Conservation (phyloP, 768 basidiomycete species). For the Termitomyces sp. region DNA sequence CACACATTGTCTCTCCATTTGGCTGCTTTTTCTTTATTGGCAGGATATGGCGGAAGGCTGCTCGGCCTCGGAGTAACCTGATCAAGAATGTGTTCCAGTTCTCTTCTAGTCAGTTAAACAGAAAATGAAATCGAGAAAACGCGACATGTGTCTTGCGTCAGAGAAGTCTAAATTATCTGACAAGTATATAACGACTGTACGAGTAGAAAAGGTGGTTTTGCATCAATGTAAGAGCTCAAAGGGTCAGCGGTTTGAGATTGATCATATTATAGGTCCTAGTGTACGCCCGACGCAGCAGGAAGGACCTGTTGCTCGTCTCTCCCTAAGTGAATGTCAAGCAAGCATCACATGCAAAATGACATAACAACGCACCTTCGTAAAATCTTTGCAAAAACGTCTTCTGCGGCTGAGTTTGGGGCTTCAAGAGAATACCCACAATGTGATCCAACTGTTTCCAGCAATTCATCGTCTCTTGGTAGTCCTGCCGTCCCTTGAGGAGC, state of each 20-base stretch:
- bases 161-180: not conserved
- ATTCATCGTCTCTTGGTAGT: conserved; percentile 94
- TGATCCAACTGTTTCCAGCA: conserved; percentile 89
- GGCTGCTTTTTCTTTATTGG: not conserved
- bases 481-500: conserved; percentile 76
- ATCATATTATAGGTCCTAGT: conserved; percentile 1
- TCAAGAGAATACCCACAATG: conserved; percentile 63
- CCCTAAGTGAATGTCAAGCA: conserved; percentile 33
- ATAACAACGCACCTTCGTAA: conserved; percentile 58
- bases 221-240: not conserved
- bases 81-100: not conserved
- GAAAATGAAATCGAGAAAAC: not conserved
- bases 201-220: not conserved
- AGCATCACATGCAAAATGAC: not conserved
- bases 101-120: not conserved
- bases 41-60: not conserved
- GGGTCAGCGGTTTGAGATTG: not conserved
- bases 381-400: conserved; percentile 80
- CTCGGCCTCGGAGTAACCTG: not conserved
- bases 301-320: conserved; percentile 68
- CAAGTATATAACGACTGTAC: not conserved
- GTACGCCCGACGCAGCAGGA: conserved; percentile 58
- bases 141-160: not conserved
- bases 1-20: not conserved
- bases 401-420: conserved; percentile 34